Evolutionary conservation across 2,329 filamentous ascomycete genomes (phyloP), one percentile per base, ranked within the genome.

Genomic region (Bimuria novae-zelandiae): DNA sequence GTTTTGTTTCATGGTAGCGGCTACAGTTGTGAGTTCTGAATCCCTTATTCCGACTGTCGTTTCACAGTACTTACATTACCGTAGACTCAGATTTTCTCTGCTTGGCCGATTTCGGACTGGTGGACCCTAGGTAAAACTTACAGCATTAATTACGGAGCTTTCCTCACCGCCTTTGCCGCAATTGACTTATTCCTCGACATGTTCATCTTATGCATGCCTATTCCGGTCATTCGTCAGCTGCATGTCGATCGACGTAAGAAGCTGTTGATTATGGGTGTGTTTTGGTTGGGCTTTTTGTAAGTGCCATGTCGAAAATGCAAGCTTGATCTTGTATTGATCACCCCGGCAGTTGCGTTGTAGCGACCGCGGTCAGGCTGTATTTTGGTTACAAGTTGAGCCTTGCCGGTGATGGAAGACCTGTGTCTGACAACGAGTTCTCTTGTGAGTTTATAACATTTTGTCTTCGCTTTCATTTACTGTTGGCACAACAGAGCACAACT

Each of bases 81-180:
- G n/a, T n/a, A 44, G 41, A 44, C 41, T 29, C 41, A 32, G 21
- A 32, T 44, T n/a, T 44, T 44, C 41, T 44, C 41, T 7, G 25
- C 41, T 11, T 44, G 41, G 41, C 41, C 41, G n/a, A 44, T 44
- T 25, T 44, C 41, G 23, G 32, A 44, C 27, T 44, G 41, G 23
- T 44, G 41, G 41, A 44, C 41, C 7, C 41, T 44, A 11, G 41
- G 41, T 14, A 44, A 44, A 7, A 32, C 30, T 29, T 32, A 32
- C 41, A 12, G 12, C n/a, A 44, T 44, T 25, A 44, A 44, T 16
- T 44, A 32, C 12, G 23, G 41, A 12, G 23, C 41, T 11, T 44
- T 44, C 17, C 22, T 44, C 7, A 44, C 23, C 23, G 30, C 41
- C 7, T 44, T 44, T 19, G 41, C 45, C 16, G 25, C 23, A 10